A percentile compares a stretch with the other conserved stretches of the same genome.
Conservation (phyloP, 108 stramenopile species). For the Cyclotella cryptica region DNA sequence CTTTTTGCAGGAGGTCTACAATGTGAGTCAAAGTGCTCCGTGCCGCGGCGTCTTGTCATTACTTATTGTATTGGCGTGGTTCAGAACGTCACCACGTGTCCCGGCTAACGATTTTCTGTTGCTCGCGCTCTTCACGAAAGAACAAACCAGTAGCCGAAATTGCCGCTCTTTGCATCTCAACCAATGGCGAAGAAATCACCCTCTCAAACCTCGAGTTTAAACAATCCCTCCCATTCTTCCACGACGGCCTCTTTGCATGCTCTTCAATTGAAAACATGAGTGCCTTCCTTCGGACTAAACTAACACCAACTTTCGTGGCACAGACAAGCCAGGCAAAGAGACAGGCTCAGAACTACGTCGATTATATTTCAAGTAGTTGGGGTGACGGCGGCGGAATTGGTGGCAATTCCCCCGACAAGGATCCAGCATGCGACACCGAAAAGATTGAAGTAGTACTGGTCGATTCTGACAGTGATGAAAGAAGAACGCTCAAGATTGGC, state of each 20-base stretch:
- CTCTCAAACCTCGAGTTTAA: slow-evolving; percentile 6
- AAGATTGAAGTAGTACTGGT: slow-evolving; percentile 28
- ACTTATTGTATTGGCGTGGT: no score
- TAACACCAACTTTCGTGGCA: slow-evolving; percentile 20
- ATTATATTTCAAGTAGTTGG: slow-evolving; percentile 27
- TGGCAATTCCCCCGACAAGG: background rate
- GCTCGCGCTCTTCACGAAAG: background rate
- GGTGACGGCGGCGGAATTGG: background rate
- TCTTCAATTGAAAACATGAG: slow-evolving; percentile 14
- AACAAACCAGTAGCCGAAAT: slow-evolving; percentile 34
- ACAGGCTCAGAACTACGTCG: slow-evolving; percentile 24
- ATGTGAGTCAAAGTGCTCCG: slow-evolving; percentile 12
- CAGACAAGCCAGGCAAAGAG: slow-evolving; percentile 18
- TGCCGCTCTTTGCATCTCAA: background rate
- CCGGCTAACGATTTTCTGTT: background rate
- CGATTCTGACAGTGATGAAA: slow-evolving; percentile 20
- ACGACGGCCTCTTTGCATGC: slow-evolving; percentile 36
- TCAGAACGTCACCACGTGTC: background rate
- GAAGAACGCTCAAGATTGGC: slow-evolving; percentile 9
- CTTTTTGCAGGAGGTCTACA: slow-evolving; percentile 30
- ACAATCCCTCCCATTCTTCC: slow-evolving; percentile 33
- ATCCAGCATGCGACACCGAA: slow-evolving; percentile 1
- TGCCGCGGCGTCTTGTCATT: background rate
- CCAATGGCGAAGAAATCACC: background rate
- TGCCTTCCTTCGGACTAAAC: slow-evolving; percentile 27